Conservation (phyloP, 2,329 filamentous ascomycete species). For the Colletotrichum paranaense region DNA sequence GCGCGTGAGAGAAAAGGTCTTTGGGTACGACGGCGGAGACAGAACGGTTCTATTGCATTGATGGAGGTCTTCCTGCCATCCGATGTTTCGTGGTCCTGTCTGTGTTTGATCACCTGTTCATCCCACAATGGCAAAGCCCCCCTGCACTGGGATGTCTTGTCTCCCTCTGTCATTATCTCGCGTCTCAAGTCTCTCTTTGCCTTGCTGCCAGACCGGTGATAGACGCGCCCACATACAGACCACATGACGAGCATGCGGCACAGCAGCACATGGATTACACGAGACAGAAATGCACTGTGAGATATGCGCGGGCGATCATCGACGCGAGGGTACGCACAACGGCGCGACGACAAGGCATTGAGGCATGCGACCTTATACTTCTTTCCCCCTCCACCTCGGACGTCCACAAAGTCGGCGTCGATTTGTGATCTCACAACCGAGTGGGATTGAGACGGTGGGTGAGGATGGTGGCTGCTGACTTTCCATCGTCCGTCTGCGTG, state of each 20-base stretch:
- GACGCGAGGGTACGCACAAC: background rate
- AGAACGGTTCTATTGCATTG: background rate
- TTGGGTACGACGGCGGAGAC: background rate
- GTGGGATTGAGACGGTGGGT: background rate
- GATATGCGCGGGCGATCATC: background rate
- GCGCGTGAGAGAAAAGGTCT: background rate
- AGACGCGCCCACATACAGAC: background rate
- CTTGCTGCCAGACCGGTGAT: background rate
- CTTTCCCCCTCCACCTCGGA: background rate
- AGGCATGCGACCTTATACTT: background rate
- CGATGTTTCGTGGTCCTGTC: background rate
- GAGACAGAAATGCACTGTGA: background rate
- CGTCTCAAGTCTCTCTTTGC: background rate
- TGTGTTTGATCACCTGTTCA: background rate
- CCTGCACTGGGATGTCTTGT: too few relatives aligned
- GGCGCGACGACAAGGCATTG: background rate
- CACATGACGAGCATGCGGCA: background rate
- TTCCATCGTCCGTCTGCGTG: background rate
- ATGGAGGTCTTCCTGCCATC: background rate
- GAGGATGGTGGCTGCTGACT: background rate
- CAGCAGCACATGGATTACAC: background rate
- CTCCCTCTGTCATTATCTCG: too few relatives aligned
- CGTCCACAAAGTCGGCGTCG: background rate
- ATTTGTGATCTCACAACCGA: background rate
- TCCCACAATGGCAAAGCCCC: background rate